Evolutionary conservation across 129 eudicot genomes (phyloP), one percentile per base, ranked within the genome.

Genomic region (Flaveria trinervia): DNA sequence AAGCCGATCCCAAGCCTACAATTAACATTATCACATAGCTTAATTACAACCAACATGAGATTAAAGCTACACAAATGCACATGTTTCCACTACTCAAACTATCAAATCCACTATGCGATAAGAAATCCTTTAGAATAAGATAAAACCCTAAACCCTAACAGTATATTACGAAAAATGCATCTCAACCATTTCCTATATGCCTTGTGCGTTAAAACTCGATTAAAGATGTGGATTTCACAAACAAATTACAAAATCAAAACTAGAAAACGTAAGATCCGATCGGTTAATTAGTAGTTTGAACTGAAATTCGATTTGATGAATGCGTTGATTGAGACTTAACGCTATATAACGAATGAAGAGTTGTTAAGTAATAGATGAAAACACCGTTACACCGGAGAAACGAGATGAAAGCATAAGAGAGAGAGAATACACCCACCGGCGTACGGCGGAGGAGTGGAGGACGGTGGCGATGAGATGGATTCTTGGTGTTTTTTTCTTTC

Each of bases 111-210:
- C 44, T 9, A 48, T 11, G 16, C 26, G 43, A 45, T 6, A 25
- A 13, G 15, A 16, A 18, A 46, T 7, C 28, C 2, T 13, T 48
- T 2, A 49, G 7, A 18, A 25, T 26, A 56, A 36, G 6, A 41
- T 50, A 70, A 78, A 78, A 70, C 77, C 70, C 64, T 78, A 79
- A 79, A 79, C 78, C 83, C 78, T 72, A 79, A 67, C 49, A 71
- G 56, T 50, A 30, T 10, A 30, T 50, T 33, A 71, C 3, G 33
- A 49, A 25, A n/a, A 20, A 68, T 14, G 46, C 10, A 59, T 52
- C 30, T 23, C 45, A 33, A 11, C 16, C 43, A 13, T 39, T 69
- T 46, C 5, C 54, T 26, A 26, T 1, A 44, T 12, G 36, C 3
- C 10, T 56, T 30, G 62, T 57, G 39, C 9, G 26, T 13, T 60